Percentiles rank a stretch among this genome's conserved stretches.
phyloP scores from a whole-genome alignment of 2,329 filamentous ascomycete genomes.

The Pseudocercospora musae region DNA sequence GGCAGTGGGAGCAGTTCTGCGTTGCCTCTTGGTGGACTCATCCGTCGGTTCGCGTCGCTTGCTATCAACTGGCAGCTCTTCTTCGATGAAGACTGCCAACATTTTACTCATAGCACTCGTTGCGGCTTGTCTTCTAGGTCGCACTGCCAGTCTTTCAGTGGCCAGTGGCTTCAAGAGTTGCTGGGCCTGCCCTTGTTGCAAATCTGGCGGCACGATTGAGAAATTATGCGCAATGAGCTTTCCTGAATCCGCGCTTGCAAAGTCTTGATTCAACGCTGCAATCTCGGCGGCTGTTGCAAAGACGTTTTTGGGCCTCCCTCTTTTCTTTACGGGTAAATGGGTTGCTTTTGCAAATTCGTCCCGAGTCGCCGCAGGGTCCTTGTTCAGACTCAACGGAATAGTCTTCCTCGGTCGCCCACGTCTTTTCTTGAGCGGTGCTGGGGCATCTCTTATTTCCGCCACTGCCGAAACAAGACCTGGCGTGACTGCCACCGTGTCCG shows the following conservation, averaged over 20 bases:
- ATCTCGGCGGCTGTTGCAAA: neutral
- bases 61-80: constrained; percentile 25
- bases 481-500: neutral
- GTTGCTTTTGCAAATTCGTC: neutral
- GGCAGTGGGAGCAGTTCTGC: neutral
- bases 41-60: constrained; percentile 14
- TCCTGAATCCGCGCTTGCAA: neutral
- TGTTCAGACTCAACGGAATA: neutral
- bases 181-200: neutral
- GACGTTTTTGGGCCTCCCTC: neutral
- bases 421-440: neutral
- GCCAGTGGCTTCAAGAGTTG: neutral
- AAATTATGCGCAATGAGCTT: neutral
- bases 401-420: neutral
- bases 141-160: neutral
- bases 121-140: constrained; percentile 28
- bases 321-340: neutral
- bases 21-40: neutral
- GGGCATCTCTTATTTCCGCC: neutral
- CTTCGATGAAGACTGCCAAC: constrained; percentile 23
- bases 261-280: neutral
- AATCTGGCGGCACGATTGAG: neutral
- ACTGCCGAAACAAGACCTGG: neutral
- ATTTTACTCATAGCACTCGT: constrained; percentile 24
- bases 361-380: neutral